phyloP scores from a whole-genome alignment of 148 eudicot genomes.

The Cornus florida region DNA sequence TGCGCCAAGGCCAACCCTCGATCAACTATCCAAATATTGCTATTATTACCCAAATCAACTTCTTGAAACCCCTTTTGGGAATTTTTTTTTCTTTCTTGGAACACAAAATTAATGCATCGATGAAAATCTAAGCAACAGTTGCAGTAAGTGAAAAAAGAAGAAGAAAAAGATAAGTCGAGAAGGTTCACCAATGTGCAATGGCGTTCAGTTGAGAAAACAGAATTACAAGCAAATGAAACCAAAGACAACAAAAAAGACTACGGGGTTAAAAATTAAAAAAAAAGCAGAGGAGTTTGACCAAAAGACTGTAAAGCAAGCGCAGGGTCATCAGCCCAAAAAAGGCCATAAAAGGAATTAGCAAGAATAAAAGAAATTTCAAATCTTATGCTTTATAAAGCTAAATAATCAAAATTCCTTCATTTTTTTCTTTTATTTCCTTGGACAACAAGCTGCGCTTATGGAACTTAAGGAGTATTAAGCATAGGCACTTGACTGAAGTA shows the following conservation, averaged over 20 bases:
- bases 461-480: background rate
- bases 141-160: background rate
- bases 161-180: background rate
- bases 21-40: no score
- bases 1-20: no score
- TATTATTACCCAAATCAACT: no score
- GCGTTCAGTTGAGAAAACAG: no score
- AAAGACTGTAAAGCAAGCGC: background rate
- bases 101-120: background rate
- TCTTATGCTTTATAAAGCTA: no score
- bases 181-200: background rate
- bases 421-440: background rate
- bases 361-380: background rate
- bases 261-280: background rate
- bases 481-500: background rate
- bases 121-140: background rate
- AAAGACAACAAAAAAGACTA: background rate
- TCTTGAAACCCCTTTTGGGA: no score
- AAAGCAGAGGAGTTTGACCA: background rate
- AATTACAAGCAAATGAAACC: background rate
- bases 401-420: no score
- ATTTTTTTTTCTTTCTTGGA: no score
- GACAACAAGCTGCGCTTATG: background rate
- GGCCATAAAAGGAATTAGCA: background rate
- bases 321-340: background rate